Evolutionary conservation across 2,329 filamentous ascomycete species (phyloP).

Genomic region (Xylariaceae sp.): DNA sequence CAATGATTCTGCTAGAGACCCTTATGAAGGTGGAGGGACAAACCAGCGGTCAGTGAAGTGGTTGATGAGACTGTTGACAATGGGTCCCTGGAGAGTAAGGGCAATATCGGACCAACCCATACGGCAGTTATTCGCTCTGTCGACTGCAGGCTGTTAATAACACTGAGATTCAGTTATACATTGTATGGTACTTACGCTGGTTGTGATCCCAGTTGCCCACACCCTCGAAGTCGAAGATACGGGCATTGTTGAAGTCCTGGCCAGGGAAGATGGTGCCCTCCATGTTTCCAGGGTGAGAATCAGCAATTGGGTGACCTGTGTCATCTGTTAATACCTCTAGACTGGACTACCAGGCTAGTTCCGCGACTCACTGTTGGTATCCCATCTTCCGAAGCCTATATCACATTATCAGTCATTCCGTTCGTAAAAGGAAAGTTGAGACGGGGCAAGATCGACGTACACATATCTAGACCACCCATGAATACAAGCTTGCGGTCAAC

Average conservation of each 20-base stretch:
- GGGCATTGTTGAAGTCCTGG: slow-evolving; percentile 89
- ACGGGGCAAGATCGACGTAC: slow-evolving; percentile 34
- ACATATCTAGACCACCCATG: slow-evolving; percentile 88
- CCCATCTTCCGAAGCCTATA: slow-evolving; percentile 73
- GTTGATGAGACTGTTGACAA: slow-evolving; percentile 66
- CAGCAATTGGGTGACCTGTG: slow-evolving; percentile 67
- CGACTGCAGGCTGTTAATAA: slow-evolving; percentile 44
- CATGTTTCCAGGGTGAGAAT: slow-evolving; percentile 73
- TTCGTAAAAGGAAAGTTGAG: background rate
- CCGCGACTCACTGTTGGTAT: slow-evolving; percentile 62
- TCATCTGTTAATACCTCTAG: slow-evolving; percentile 13
- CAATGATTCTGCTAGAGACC: background rate
- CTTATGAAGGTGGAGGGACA: slow-evolving; percentile 7
- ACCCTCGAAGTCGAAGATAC: slow-evolving; percentile 74
- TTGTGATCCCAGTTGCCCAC: slow-evolving; percentile 78
- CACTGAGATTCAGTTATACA: background rate
- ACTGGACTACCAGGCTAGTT: background rate
- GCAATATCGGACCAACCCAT: slow-evolving; percentile 94
- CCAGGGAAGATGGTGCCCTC: slow-evolving; percentile 76
- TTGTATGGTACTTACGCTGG: slow-evolving; percentile 47
- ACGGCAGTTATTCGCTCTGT: slow-evolving; percentile 69
- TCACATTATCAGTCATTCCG: slow-evolving; percentile 22
- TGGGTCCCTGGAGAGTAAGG: slow-evolving; percentile 67
- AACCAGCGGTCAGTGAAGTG: slow-evolving; percentile 82
- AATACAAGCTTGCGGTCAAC: slow-evolving; percentile 76